Percentiles rank a stretch among this genome's conserved stretches.
Conservation (phyloP, 805 yeast genomes). For the Myxozyma lipomycoides region DNA sequence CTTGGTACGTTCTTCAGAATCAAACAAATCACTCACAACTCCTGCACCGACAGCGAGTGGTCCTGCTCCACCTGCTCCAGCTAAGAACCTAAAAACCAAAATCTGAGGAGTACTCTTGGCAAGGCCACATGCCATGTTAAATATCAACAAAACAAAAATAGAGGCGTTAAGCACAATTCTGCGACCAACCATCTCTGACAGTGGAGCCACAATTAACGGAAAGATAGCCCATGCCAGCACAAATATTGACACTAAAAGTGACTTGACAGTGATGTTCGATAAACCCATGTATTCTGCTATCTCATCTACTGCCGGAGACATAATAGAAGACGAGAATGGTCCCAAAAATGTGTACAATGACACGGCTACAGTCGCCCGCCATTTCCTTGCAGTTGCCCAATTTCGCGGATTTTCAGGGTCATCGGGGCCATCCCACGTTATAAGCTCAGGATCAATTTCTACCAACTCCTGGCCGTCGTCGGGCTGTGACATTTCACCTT, state of each 20-base stretch:
- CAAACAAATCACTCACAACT: conserved; percentile 57
- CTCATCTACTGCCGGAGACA: conserved; percentile 55
- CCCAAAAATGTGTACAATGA: conserved; percentile 54
- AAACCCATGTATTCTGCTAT: conserved; percentile 48
- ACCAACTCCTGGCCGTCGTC: not conserved
- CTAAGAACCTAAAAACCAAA: conserved; percentile 55
- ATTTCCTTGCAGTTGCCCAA: conserved; percentile 52
- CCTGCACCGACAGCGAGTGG: conserved; percentile 71
- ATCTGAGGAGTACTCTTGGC: conserved; percentile 52
- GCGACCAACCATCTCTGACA: conserved; percentile 72
- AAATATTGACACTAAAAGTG: conserved; percentile 47
- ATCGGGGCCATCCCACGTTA: conserved; percentile 70
- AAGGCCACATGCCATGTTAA: conserved; percentile 59
- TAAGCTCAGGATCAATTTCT: conserved; percentile 51
- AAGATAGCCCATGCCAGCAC: conserved; percentile 91
- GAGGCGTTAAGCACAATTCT: conserved; percentile 46
- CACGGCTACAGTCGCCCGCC: conserved; percentile 46
- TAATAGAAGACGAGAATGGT: conserved; percentile 60
- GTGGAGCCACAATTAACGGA: conserved; percentile 84
- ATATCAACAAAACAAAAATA: conserved; percentile 35
- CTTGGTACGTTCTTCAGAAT: conserved; percentile 47
- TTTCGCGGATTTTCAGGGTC: conserved; percentile 82
- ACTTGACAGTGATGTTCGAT: conserved; percentile 37
- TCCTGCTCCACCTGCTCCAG: conserved; percentile 65
- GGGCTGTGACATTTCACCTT: conserved; percentile 3